Percentiles rank a stretch among this genome's conserved stretches.
These are phyloP conservation scores for Clitocybe nebularis DNA, from an alignment of 1,284 basidiomycete species.

Conservation along the genomic window DNA sequence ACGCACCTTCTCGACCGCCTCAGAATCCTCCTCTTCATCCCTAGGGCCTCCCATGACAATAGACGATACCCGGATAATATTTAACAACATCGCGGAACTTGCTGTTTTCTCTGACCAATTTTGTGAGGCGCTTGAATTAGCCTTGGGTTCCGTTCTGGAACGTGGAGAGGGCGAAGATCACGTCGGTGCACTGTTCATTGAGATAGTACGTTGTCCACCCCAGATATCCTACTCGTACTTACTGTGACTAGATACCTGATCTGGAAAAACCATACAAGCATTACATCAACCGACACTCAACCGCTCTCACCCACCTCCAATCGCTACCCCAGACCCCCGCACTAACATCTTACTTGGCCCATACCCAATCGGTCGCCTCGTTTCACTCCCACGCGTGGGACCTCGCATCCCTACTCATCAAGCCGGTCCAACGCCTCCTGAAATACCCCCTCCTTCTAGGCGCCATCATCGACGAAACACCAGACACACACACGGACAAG, in stretches of 20 bases:
- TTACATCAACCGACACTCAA: conserved; percentile 86
- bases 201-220: conserved; percentile 47
- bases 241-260: conserved; percentile 56
- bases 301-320: conserved; percentile 69
- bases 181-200: conserved; percentile 77
- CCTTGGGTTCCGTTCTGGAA: conserved; percentile 50
- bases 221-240: conserved; percentile 6
- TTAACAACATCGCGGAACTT: conserved; percentile 76
- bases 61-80: conserved; percentile 73
- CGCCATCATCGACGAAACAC: conserved; percentile 79
- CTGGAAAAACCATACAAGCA: conserved; percentile 78
- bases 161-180: conserved; percentile 60
- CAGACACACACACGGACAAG: conserved; percentile 73
- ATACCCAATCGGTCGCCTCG: conserved; percentile 66
- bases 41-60: conserved; percentile 59
- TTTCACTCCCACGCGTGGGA: conserved; percentile 90
- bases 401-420: conserved; percentile 86
- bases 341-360: conserved; percentile 62
- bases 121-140: conserved; percentile 52
- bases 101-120: conserved; percentile 71
- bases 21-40: conserved; percentile 45
- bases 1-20: conserved; percentile 51
- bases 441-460: conserved; percentile 88
- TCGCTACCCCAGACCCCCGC: conserved; percentile 54
- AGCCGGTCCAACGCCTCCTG: conserved; percentile 88